A percentile compares a stretch with the other conserved stretches of the same genome.
phyloP scores from a whole-genome alignment of 1,284 basidiomycete genomes.

The Ustilago esculenta region DNA sequence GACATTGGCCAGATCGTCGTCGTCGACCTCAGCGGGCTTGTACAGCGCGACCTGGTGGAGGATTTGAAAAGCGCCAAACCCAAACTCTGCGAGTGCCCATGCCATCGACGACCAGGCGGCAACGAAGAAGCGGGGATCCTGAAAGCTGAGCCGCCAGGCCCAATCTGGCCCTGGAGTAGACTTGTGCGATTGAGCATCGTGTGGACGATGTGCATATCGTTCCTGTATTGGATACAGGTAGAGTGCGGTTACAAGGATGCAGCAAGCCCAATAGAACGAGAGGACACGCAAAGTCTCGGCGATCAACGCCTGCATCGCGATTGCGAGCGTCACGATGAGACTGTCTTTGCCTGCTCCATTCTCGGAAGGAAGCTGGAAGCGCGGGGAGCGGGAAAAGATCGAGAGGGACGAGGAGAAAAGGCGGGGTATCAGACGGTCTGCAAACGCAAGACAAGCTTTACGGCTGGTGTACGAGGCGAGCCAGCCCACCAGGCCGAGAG shows the following conservation, averaged over 20 bases:
- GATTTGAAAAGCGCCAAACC: constrained; percentile 41
- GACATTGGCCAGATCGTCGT: neutral
- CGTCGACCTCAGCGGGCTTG: constrained; percentile 19
- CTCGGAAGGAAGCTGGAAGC: constrained; percentile 19
- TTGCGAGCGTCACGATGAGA: constrained; percentile 28
- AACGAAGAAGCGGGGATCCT: constrained; percentile 44
- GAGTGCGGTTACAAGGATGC: constrained; percentile 42
- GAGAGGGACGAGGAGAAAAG: constrained; percentile 24
- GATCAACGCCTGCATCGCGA: constrained; percentile 39
- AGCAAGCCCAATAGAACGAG: constrained; percentile 45
- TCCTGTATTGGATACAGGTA: constrained; percentile 46
- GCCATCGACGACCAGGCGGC: constrained; percentile 42
- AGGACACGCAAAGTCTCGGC: constrained; percentile 35
- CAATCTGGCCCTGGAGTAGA: constrained; percentile 18
- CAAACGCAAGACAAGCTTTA: constrained; percentile 35
- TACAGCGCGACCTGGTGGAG: constrained; percentile 44
- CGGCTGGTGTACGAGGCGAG: constrained; percentile 39
- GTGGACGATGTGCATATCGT: constrained; percentile 9
- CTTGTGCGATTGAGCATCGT: neutral
- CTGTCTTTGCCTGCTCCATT: constrained; percentile 15
- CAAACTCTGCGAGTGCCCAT: constrained; percentile 40
- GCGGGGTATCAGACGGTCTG: constrained; percentile 39
- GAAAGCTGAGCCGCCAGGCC: constrained; percentile 41
- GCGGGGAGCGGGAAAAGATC: constrained; percentile 16
- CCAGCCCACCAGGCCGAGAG: constrained; percentile 39